Conservation (phyloP, 225 moss, liverwort and hornwort species). For the Sphagnum contortum region DNA sequence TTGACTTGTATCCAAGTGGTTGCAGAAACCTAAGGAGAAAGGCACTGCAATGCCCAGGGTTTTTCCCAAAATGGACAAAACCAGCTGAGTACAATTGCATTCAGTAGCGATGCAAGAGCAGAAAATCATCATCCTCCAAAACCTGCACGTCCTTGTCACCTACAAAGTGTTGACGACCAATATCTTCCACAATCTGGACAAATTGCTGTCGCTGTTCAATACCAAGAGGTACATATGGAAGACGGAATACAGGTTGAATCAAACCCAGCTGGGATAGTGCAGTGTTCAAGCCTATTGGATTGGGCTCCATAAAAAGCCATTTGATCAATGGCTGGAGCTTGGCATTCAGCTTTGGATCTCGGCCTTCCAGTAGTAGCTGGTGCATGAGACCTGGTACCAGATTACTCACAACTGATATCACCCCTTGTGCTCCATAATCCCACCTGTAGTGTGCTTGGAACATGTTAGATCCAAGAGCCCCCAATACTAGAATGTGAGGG, state of each 20-base stretch:
- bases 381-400: slow-evolving; percentile 62
- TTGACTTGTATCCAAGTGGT: too few relatives aligned
- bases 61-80: too few relatives aligned
- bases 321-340: slow-evolving; percentile 61
- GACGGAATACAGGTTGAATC: slow-evolving; percentile 73
- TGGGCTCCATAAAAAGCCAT: slow-evolving; percentile 82
- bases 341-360: slow-evolving; percentile 46
- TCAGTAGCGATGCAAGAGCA: too few relatives aligned
- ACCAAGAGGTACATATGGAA: slow-evolving; percentile 67
- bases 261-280: slow-evolving; percentile 77
- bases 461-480: slow-evolving; percentile 1
- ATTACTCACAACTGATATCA: slow-evolving; percentile 90
- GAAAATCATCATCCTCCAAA: slow-evolving; percentile 26
- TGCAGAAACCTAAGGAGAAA: too few relatives aligned
- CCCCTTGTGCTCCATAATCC: slow-evolving; percentile 69
- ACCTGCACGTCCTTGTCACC: slow-evolving; percentile 34
- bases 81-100: too few relatives aligned
- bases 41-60: too few relatives aligned
- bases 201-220: slow-evolving; percentile 45
- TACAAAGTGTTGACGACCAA: slow-evolving; percentile 80
- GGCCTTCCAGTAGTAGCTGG: slow-evolving; percentile 50
- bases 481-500: too few relatives aligned
- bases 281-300: slow-evolving; percentile 82
- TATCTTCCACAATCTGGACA: slow-evolving; percentile 62
- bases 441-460: slow-evolving; percentile 22